phyloP scores from a whole-genome alignment of 2,329 filamentous ascomycete genomes.

The Bipolaris bicolor region DNA sequence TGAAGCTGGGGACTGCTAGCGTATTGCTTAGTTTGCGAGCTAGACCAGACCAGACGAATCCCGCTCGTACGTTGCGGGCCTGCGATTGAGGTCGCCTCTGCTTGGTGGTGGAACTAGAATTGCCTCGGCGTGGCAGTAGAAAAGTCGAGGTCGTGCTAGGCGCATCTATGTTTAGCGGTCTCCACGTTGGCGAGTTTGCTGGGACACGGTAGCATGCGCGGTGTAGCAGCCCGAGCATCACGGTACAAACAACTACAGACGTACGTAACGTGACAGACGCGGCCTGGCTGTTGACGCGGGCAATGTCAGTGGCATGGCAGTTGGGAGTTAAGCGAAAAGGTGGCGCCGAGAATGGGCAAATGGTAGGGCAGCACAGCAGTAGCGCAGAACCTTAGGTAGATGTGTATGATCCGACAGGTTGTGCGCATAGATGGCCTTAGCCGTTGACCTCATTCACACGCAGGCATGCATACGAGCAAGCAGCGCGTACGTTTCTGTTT shows the following conservation, averaged over 20 bases:
- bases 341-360: conserved; percentile 19
- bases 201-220: neutral
- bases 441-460: conserved; percentile 20
- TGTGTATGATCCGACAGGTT: conserved; percentile 19
- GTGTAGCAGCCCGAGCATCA: too few relatives aligned
- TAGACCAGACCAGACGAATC: conserved; percentile 27
- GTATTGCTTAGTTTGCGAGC: conserved; percentile 16
- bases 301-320: conserved; percentile 7
- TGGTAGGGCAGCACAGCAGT: conserved; percentile 24
- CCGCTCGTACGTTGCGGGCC: conserved; percentile 16
- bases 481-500: conserved; percentile 1
- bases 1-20: conserved; percentile 15
- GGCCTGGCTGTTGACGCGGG: conserved; percentile 5
- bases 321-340: conserved; percentile 11
- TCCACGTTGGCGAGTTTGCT: neutral
- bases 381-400: conserved; percentile 22
- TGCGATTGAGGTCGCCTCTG: conserved; percentile 12
- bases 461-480: conserved; percentile 6
- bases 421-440: conserved; percentile 10
- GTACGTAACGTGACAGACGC: conserved; percentile 3
- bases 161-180: conserved; percentile 1
- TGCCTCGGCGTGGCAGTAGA: neutral
- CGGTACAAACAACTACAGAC: neutral
- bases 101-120: conserved; percentile 8
- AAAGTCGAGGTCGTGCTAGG: conserved; percentile 11